Evolutionary conservation across 163 green algal species (phyloP).

Genomic region (Volvox carteri): DNA sequence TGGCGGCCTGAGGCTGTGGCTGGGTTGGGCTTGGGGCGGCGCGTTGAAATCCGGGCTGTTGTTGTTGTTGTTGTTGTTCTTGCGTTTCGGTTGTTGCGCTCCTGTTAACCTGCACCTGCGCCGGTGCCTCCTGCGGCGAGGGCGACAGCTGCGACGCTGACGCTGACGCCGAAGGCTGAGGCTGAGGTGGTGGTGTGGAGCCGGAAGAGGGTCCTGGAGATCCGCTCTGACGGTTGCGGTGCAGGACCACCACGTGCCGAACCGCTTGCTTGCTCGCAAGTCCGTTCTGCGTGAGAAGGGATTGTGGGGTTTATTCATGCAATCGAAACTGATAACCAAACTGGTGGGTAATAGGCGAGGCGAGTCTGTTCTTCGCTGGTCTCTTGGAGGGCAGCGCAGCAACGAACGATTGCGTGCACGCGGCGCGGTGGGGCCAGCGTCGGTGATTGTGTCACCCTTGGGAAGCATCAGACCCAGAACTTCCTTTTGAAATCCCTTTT

Average conservation of each 20-base stretch:
- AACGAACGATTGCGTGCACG: neutral
- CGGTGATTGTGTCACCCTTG: no score
- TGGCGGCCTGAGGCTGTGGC: neutral
- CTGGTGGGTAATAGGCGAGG: neutral
- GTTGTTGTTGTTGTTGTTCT: neutral
- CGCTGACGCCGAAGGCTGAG: neutral
- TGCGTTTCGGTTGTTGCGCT: neutral
- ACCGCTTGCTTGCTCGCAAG: slow-evolving; percentile 21
- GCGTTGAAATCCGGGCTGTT: neutral
- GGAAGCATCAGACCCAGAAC: no score
- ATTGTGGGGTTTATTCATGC: neutral
- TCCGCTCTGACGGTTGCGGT: neutral
- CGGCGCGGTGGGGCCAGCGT: no score
- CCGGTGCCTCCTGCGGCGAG: neutral
- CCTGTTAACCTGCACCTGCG: neutral
- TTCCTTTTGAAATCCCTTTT: no score
- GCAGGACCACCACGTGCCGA: neutral
- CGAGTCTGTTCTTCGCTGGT: neutral
- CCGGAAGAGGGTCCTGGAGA: neutral
- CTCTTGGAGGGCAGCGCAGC: no score
- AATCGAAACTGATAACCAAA: no score
- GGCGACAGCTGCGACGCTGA: neutral
- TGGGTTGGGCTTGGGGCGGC: neutral
- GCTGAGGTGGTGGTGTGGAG: neutral
- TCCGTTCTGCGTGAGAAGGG: slow-evolving; percentile 13